Conservation (phyloP, 129 eudicot genomes). For the Centrapalus pauciflorus region DNA sequence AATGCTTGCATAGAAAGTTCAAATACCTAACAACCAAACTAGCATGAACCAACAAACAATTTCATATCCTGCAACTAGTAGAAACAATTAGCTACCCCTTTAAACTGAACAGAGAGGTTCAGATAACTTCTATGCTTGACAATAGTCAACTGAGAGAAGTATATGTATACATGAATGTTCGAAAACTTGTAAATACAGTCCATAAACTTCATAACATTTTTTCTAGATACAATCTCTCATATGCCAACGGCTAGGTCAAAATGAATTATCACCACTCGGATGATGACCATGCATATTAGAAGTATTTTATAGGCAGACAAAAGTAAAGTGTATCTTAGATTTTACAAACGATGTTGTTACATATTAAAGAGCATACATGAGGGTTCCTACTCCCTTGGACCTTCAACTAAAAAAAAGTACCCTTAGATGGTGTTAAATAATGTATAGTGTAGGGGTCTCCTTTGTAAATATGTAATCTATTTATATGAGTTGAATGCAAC, state of each 20-base stretch:
- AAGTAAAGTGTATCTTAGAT: not conserved
- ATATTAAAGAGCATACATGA: not conserved
- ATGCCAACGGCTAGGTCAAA: not conserved
- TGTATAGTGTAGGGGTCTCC: no score
- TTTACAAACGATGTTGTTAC: not conserved
- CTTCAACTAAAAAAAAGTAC: not conserved
- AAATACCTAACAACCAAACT: not conserved
- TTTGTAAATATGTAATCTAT: no score
- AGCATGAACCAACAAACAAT: not conserved
- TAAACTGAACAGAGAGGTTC: not conserved
- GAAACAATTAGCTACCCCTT: not conserved
- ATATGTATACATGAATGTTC: not conserved
- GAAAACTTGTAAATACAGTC: no score
- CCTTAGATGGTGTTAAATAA: no score
- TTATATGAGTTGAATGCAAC: no score
- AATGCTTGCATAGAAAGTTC: not conserved
- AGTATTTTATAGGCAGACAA: not conserved
- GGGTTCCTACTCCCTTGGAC: not conserved
- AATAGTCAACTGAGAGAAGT: not conserved
- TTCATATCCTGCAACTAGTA: not conserved
- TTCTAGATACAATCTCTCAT: not conserved
- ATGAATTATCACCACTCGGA: not conserved
- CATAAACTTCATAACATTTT: not conserved
- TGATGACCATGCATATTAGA: not conserved
- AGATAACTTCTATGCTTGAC: not conserved